A percentile compares a stretch with the other conserved stretches of the same genome.
Conservation (phyloP, 1,284 basidiomycete genomes). For the Ceratobasidium sp. region DNA sequence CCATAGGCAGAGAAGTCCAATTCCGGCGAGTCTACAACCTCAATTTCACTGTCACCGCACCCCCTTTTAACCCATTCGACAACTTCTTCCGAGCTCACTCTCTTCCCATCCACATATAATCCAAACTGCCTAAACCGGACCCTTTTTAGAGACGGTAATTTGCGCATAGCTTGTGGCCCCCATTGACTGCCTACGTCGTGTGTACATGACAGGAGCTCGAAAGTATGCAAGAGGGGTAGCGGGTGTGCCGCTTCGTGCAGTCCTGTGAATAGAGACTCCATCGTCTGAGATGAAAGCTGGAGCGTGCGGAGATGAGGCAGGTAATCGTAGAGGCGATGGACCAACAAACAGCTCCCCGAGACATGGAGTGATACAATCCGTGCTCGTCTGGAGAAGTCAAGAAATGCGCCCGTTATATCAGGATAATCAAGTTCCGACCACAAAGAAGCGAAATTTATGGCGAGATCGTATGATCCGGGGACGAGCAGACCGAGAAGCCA, state of each 20-base stretch:
- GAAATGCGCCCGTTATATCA: background rate
- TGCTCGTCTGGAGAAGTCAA: background rate
- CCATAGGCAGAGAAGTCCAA: background rate
- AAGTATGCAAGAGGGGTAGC: conserved; percentile 6
- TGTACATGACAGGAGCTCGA: conserved; percentile 2
- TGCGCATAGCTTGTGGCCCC: background rate
- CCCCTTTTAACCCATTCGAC: background rate
- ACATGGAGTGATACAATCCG: background rate
- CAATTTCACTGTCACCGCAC: background rate
- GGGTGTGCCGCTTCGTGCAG: background rate
- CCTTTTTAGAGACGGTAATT: background rate
- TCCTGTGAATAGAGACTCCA: conserved; percentile 2
- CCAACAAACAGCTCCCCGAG: background rate
- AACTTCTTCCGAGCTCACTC: background rate
- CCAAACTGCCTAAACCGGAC: background rate
- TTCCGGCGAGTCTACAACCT: background rate
- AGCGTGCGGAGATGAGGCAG: conserved; percentile 2
- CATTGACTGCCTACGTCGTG: background rate
- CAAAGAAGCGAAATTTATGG: background rate
- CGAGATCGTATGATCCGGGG: background rate
- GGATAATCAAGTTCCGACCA: background rate
- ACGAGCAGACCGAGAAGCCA: conserved; percentile 4
- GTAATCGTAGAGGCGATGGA: background rate
- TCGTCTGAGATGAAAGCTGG: background rate
- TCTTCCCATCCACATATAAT: background rate